phyloP scores from a whole-genome alignment of 306 rosid species.

The Lotus japonicus region DNA sequence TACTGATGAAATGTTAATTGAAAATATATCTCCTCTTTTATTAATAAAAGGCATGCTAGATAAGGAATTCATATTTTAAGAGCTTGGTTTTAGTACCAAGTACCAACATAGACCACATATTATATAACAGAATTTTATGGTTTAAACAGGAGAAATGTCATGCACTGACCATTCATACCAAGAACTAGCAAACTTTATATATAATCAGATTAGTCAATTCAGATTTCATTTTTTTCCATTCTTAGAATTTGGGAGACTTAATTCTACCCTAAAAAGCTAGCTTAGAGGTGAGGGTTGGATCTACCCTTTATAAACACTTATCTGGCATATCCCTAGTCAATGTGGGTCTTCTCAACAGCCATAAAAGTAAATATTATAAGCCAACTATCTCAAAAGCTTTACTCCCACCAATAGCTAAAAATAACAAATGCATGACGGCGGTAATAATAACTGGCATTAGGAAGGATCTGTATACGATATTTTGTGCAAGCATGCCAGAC shows the following conservation, averaged over 20 bases:
- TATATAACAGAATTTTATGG: not conserved
- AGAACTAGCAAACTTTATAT: not conserved
- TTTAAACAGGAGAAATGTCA: not conserved
- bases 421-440: not conserved
- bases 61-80: not conserved
- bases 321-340: too few species aligned
- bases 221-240: not conserved
- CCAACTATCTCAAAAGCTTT: too few species aligned
- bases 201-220: not conserved
- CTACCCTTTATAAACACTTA: too few species aligned
- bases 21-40: not conserved
- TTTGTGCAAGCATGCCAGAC: conserved; percentile 18
- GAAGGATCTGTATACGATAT: not conserved
- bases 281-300: too few species aligned
- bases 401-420: too few species aligned
- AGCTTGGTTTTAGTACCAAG: not conserved
- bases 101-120: not conserved
- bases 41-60: not conserved
- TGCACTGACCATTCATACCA: not conserved
- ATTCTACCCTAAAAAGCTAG: too few species aligned
- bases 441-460: not conserved
- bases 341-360: too few species aligned
- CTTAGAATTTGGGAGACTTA: too few species aligned
- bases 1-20: not conserved
- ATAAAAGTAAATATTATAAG: too few species aligned